Percentiles rank a stretch among this genome's conserved stretches.
phyloP scores from a whole-genome alignment of 192 early-diverging fungal species.

The Podila minutissima region DNA sequence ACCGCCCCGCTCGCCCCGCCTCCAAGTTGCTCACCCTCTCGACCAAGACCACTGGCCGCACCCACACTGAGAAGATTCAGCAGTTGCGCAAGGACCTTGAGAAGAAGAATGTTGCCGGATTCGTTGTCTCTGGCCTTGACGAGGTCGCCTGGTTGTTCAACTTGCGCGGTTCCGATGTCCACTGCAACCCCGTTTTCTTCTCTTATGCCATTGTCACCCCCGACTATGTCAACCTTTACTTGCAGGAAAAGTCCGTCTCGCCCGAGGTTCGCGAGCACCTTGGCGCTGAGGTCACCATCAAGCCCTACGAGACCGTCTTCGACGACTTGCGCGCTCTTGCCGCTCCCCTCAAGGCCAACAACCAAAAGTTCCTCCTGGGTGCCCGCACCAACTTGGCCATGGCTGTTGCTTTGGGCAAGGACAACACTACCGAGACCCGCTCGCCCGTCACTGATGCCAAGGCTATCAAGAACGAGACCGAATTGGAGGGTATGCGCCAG shows the following conservation, averaged over 20 bases:
- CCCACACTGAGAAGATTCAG: slow-evolving; percentile 73
- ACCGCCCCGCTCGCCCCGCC: slow-evolving; percentile 77
- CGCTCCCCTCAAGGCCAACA: slow-evolving; percentile 40
- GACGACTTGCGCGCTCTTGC: slow-evolving; percentile 67
- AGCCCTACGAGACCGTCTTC: slow-evolving; percentile 84
- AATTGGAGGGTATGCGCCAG: slow-evolving; percentile 92
- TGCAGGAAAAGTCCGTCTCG: slow-evolving; percentile 78
- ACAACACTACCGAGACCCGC: slow-evolving; percentile 60
- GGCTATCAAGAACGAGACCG: slow-evolving; percentile 92
- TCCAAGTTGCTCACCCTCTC: slow-evolving; percentile 32
- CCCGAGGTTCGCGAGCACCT: slow-evolving; percentile 71
- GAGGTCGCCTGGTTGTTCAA: slow-evolving; percentile 99
- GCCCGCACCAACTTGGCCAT: slow-evolving; percentile 43
- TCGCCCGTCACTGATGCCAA: slow-evolving; percentile 86
- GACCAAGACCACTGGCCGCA: slow-evolving; percentile 48
- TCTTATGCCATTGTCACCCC: slow-evolving; percentile 87
- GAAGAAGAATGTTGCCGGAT: slow-evolving; percentile 73
- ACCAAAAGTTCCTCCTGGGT: slow-evolving; percentile 47
- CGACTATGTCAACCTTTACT: slow-evolving; percentile 75
- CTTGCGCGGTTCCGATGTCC: slow-evolving; percentile 94
- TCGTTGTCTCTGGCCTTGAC: slow-evolving; percentile 90
- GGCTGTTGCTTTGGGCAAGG: slow-evolving; percentile 49
- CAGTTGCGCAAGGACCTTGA: slow-evolving; percentile 73
- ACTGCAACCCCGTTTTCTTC: slow-evolving; percentile 97
- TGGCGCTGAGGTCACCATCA: slow-evolving; percentile 64